These are phyloP conservation scores for Diaporthe sp. DNA, from an alignment of 2,329 filamentous ascomycete genomes.

Conservation along the genomic window DNA sequence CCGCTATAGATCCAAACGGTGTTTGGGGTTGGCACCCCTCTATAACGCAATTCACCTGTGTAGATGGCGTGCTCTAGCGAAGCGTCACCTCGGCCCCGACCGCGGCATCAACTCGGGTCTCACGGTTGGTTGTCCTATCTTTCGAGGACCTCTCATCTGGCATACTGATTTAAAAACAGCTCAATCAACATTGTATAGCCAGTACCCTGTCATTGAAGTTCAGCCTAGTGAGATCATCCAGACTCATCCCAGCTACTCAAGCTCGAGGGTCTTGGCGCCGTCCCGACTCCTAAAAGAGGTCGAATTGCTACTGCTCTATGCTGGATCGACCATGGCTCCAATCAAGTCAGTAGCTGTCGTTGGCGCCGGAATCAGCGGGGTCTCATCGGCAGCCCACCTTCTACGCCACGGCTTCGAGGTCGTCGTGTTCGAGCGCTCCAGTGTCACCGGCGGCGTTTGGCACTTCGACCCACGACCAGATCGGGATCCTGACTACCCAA, in stretches of 20 bases:
- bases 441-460: slow-evolving; percentile 51
- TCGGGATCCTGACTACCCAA: slow-evolving; percentile 47
- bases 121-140: not conserved
- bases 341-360: slow-evolving; percentile 48
- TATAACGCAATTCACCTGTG: slow-evolving; percentile 32
- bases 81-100: slow-evolving; percentile 19
- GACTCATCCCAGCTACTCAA: too few relatives aligned
- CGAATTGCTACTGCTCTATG: too few relatives aligned
- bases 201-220: not conserved
- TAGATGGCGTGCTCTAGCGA: slow-evolving; percentile 31
- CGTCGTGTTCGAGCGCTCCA: slow-evolving; percentile 50
- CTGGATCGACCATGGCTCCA: slow-evolving; percentile 10
- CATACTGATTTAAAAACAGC: not conserved
- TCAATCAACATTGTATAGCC: not conserved
- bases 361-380: slow-evolving; percentile 53
- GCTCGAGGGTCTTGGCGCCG: not conserved
- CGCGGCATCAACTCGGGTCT: not conserved
- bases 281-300: not conserved
- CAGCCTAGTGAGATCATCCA: not conserved
- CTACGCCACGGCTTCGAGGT: slow-evolving; percentile 48
- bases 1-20: not conserved
- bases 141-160: not conserved
- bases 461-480: slow-evolving; percentile 46
- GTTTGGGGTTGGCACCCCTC: slow-evolving; percentile 22
- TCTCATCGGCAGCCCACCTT: slow-evolving; percentile 50